Percentiles rank a stretch among this genome's conserved stretches.
phyloP scores from a whole-genome alignment of 208 protist species.

The Acanthamoeba healyi region DNA sequence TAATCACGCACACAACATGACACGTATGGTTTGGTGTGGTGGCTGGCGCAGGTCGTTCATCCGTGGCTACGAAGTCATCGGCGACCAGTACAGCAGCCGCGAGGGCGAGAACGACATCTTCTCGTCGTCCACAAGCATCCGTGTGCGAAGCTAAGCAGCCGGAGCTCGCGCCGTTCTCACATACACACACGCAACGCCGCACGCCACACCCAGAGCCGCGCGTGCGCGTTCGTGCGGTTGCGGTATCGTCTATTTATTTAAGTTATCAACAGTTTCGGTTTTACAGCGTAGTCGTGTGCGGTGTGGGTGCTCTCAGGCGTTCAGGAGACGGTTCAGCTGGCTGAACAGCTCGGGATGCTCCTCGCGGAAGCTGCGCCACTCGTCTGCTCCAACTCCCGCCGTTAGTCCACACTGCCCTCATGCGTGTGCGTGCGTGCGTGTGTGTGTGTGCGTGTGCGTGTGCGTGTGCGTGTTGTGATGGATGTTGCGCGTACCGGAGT shows the following conservation, averaged over 20 bases:
- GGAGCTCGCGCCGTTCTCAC: no score
- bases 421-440: no score
- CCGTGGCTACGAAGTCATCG: constrained; percentile 39
- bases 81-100: neutral
- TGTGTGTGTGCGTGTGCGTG: no score
- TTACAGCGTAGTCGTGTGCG: no score
- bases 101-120: neutral
- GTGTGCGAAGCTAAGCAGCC: neutral
- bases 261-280: no score
- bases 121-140: neutral
- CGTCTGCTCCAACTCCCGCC: neutral
- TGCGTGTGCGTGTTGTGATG: no score
- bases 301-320: no score
- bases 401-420: no score
- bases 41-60: neutral
- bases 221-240: no score
- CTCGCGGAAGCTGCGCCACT: neutral
- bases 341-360: neutral
- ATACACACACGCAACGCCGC: no score
- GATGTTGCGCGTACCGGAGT: neutral
- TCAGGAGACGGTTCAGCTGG: neutral
- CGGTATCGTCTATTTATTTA: no score
- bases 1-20: neutral
- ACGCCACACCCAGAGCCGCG: no score
- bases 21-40: neutral